Conservation (phyloP, 306 rosid genomes). For the Nissolia schottii region DNA sequence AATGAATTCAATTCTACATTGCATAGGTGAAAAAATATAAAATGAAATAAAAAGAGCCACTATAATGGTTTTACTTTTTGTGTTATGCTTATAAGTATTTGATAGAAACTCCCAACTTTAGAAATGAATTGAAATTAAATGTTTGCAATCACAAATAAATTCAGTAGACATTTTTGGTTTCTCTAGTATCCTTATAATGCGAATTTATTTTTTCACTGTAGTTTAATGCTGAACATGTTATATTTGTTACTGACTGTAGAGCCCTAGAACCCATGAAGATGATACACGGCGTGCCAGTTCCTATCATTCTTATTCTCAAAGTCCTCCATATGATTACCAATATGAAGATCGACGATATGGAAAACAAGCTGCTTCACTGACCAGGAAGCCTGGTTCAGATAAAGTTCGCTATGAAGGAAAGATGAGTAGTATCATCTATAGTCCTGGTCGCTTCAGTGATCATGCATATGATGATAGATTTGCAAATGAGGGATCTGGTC, state of each 20-base stretch:
- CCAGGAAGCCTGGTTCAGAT: conserved; percentile 80
- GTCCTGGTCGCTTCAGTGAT: conserved; percentile 64
- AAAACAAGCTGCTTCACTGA: conserved; percentile 52
- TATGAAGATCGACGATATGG: conserved; percentile 83
- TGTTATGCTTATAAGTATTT: background rate
- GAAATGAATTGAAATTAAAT: background rate
- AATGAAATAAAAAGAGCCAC: background rate
- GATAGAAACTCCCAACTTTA: background rate
- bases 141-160: background rate
- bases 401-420: conserved; percentile 66
- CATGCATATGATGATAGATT: conserved; percentile 57
- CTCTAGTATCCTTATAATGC: background rate
- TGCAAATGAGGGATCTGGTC: conserved; percentile 56
- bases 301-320: conserved; percentile 82
- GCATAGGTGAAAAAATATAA: background rate
- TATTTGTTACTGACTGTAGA: conserved; percentile 36
- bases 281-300: conserved; percentile 81
- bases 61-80: background rate
- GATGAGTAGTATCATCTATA: conserved; percentile 49
- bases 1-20: background rate
- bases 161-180: background rate
- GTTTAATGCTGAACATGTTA: conserved; percentile 11
- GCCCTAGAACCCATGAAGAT: conserved; percentile 44
- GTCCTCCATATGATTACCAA: conserved; percentile 87
- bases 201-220: background rate